These are phyloP conservation scores for Psilocybe tampanensis DNA, from an alignment of 768 basidiomycete species.

Conservation along the genomic window DNA sequence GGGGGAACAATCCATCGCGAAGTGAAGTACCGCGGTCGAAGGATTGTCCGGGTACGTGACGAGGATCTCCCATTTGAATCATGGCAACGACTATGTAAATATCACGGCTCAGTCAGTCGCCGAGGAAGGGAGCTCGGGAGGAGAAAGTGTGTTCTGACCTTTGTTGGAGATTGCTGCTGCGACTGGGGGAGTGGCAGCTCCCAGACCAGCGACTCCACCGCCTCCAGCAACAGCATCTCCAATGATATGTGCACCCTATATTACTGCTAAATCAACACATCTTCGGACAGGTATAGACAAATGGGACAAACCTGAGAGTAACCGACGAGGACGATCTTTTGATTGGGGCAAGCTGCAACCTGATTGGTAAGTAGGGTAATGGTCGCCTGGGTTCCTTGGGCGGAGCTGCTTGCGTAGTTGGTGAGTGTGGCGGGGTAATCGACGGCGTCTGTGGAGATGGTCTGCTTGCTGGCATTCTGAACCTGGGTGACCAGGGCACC, in stretches of 20 bases:
- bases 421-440: conserved; percentile 31
- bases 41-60: conserved; percentile 25
- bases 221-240: conserved; percentile 30
- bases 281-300: no score
- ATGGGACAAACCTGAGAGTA: conserved; percentile 25
- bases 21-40: conserved; percentile 27
- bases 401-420: conserved; percentile 28
- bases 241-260: conserved; percentile 29
- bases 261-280: background rate
- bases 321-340: conserved; percentile 33
- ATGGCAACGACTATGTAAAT: conserved; percentile 24
- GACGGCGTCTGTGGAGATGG: conserved; percentile 26
- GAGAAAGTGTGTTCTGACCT: background rate
- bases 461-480: conserved; percentile 27
- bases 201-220: conserved; percentile 22
- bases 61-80: conserved; percentile 29
- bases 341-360: conserved; percentile 26
- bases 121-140: background rate
- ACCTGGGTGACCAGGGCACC: conserved; percentile 27
- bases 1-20: conserved; percentile 22
- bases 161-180: conserved; percentile 17
- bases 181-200: conserved; percentile 23
- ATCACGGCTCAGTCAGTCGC: no score
- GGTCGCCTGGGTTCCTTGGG: conserved; percentile 28
- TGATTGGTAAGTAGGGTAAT: conserved; percentile 27